phyloP scores from a whole-genome alignment of 1,284 basidiomycete genomes.

The Malassezia japonica region DNA sequence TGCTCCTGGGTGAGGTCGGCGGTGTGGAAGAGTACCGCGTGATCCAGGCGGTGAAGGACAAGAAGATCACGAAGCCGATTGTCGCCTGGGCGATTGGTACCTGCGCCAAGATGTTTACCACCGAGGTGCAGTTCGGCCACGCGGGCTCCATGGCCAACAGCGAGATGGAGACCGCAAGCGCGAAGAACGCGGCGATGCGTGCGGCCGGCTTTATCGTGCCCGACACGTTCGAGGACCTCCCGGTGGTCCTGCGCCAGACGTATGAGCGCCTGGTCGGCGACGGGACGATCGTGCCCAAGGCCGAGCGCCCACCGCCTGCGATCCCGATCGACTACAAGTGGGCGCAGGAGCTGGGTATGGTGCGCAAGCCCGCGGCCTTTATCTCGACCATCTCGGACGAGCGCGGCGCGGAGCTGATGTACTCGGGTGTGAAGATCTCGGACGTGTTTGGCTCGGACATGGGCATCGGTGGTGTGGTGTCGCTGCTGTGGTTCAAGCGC shows the following conservation, averaged over 20 bases:
- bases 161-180: constrained; percentile 89
- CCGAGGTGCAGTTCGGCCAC: constrained; percentile 98
- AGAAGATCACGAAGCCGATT: constrained; percentile 92
- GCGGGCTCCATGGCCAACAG: constrained; percentile 98
- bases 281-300: constrained; percentile 63
- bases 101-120: constrained; percentile 99
- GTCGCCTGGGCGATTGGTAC: constrained; percentile 99
- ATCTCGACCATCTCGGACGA: constrained; percentile 99
- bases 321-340: constrained; percentile 99
- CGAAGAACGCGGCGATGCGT: constrained; percentile 93
- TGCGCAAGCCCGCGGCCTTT: constrained; percentile 97
- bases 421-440: constrained; percentile 97
- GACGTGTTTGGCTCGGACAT: constrained; percentile 61
- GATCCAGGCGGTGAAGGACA: constrained; percentile 90
- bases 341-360: constrained; percentile 91
- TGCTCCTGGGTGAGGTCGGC: constrained; percentile 95
- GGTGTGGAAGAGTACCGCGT: constrained; percentile 98
- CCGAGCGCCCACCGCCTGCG: constrained; percentile 79
- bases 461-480: constrained; percentile 92
- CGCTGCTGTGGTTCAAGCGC: constrained; percentile 95
- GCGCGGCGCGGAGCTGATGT: constrained; percentile 93
- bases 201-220: constrained; percentile 92
- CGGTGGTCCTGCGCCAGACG: constrained; percentile 68
- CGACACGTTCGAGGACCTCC: constrained; percentile 93
- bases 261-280: constrained; percentile 71